These are phyloP conservation scores for Acer yangbiense DNA, from an alignment of 345 rosid species.

Conservation along the genomic window DNA sequence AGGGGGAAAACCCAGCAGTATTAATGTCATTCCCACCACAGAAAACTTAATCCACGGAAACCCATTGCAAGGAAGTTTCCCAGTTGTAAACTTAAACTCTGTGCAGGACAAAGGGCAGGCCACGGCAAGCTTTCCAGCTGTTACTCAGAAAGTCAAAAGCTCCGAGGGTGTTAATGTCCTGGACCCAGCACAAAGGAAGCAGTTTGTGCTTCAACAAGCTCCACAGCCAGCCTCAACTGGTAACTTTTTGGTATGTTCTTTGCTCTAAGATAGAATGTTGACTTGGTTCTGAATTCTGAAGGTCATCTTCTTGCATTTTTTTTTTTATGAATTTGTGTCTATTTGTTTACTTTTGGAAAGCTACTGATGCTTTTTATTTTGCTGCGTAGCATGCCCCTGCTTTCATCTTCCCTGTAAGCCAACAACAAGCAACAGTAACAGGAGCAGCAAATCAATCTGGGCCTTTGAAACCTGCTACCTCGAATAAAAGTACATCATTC, in stretches of 20 bases:
- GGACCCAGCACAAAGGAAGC: conserved; percentile 36
- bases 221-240: conserved; percentile 37
- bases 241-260: conserved; percentile 46
- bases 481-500: conserved; percentile 30
- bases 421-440: conserved; percentile 36
- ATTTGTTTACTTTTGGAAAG: neutral
- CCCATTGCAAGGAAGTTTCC: conserved; percentile 35
- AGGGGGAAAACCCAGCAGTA: conserved; percentile 34
- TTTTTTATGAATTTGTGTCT: neutral
- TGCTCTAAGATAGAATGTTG: neutral
- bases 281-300: neutral
- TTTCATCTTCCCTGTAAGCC: conserved; percentile 48
- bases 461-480: conserved; percentile 32
- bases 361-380: conserved; percentile 4
- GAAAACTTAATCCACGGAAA: conserved; percentile 29
- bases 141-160: conserved; percentile 31
- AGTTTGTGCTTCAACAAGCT: conserved; percentile 29
- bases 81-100: conserved; percentile 32
- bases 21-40: conserved; percentile 14
- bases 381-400: conserved; percentile 49
- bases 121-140: conserved; percentile 18
- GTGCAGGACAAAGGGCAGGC: conserved; percentile 36
- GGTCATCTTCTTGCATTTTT: neutral
- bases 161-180: conserved; percentile 30
- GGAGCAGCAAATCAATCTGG: conserved; percentile 29